These are phyloP conservation scores for Senna siamea DNA, from an alignment of 306 rosid genomes.

Conservation along the genomic window DNA sequence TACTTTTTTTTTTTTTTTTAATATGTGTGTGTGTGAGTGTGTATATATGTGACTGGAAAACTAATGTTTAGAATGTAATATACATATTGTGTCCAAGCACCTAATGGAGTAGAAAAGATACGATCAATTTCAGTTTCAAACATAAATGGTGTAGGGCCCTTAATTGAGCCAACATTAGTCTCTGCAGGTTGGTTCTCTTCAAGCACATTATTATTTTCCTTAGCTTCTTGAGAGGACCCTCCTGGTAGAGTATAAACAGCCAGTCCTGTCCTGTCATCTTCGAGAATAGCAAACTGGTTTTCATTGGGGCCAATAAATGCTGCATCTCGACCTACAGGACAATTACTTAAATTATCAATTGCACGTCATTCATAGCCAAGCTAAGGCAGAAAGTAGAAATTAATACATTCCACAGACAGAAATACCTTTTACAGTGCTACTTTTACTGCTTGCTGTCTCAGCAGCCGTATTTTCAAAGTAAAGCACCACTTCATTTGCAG, in stretches of 20 bases:
- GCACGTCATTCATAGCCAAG: conserved; percentile 32
- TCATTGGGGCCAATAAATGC: conserved; percentile 95
- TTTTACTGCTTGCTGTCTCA: conserved; percentile 66
- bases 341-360: conserved; percentile 39
- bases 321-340: conserved; percentile 80
- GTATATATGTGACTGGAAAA: conserved; percentile 1
- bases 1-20: background rate
- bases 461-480: conserved; percentile 80
- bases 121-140: conserved; percentile 94
- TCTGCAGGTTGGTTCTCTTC: conserved; percentile 66
- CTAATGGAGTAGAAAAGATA: conserved; percentile 93
- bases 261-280: conserved; percentile 91
- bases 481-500: conserved; percentile 76
- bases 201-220: conserved; percentile 58
- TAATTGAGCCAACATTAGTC: conserved; percentile 49
- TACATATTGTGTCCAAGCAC: conserved; percentile 48
- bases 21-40: background rate
- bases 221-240: conserved; percentile 64
- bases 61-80: conserved; percentile 23
- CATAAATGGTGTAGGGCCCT: conserved; percentile 78
- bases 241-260: conserved; percentile 79
- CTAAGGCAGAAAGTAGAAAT: conserved; percentile 38
- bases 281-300: conserved; percentile 92
- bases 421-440: conserved; percentile 81
- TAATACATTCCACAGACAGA: conserved; percentile 25